A percentile compares a stretch with the other conserved stretches of the same genome.
phyloP scores from a whole-genome alignment of 2,329 filamentous ascomycete species.

The Lachnellula occidentalis region DNA sequence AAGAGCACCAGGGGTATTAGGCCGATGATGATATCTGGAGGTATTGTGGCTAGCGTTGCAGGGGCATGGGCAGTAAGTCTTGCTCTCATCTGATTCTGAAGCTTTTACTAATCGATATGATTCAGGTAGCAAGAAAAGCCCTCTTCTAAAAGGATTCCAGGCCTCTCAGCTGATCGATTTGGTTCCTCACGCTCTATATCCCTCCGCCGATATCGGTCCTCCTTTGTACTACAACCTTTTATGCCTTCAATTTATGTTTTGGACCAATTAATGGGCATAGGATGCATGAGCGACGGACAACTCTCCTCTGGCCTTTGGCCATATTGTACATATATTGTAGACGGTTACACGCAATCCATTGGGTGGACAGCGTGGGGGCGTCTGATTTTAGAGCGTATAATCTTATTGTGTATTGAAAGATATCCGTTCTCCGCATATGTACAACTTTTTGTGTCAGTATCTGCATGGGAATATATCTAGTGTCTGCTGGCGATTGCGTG shows the following conservation, averaged over 20 bases:
- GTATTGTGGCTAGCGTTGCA: slow-evolving; percentile 79
- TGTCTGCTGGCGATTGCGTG: no score
- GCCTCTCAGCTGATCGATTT: neutral
- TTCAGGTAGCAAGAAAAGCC: slow-evolving; percentile 45
- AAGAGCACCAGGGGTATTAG: slow-evolving; percentile 88
- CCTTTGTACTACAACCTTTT: slow-evolving; percentile 28
- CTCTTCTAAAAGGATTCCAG: slow-evolving; percentile 36
- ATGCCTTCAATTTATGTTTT: slow-evolving; percentile 28
- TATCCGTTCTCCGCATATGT: neutral
- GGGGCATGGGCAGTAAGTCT: slow-evolving; percentile 82
- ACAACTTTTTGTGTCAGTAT: neutral
- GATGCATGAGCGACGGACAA: slow-evolving; percentile 33
- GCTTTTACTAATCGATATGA: slow-evolving; percentile 16
- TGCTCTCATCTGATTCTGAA: neutral
- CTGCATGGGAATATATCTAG: no score
- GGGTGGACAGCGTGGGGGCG: slow-evolving; percentile 21
- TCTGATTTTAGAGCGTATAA: slow-evolving; percentile 21
- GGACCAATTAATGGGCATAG: slow-evolving; percentile 28
- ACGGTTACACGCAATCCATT: slow-evolving; percentile 16
- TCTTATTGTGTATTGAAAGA: slow-evolving; percentile 9
- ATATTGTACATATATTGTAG: slow-evolving; percentile 30
- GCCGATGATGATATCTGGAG: slow-evolving; percentile 92
- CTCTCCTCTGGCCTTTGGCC: slow-evolving; percentile 30
- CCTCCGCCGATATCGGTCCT: slow-evolving; percentile 10
- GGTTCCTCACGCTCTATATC: slow-evolving; percentile 3